Base-by-base conservation (phyloP, 2,329 filamentous ascomycete genomes). In the Paradendryphiella salina region DNA sequence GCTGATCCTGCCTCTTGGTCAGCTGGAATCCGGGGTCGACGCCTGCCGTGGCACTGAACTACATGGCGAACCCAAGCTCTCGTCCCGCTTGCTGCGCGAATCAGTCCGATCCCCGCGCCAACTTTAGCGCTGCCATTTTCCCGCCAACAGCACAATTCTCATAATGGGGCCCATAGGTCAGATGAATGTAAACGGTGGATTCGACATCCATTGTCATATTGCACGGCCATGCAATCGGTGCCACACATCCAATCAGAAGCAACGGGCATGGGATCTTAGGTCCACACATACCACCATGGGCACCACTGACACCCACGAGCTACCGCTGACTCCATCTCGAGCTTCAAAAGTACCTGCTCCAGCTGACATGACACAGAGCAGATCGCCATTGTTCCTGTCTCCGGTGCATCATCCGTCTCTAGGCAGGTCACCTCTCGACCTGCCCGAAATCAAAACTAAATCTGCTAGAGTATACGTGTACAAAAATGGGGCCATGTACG, bases 11-110 rank as follows among this genome's bases (percentile, higher is more conserved):
- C 20, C 11, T 51, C 53, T 52, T 56, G 38, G 46, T 55, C 56
- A 63, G 53, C 57, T 59, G 56, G 41, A 59, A 48, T 52, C 53
- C 54, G 54, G 53, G 57, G 53, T 54, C 34, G n/a, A 34, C 45
- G 17, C 52, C 52, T 32, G 37, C 38, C 23, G n/a, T 31, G 40
- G 38, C 32, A 45, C 50, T 50, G 36, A 51, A 38, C 37, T 54
- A 47, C 50, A 38, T 35, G 38, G 35, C 46, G 32, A 41, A 17
- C 21, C 38, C 50, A 40, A 37, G 40, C 47, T 50, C 43, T 54
- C 41, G 47, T 56, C 52, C 55, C 52, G 52, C 46, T 38, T 47
- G 35, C 36, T 54, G 52, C 43, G 35, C 50, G 29, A 49, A 36
- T 54, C 51, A 33, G 23, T 23, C 36, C 48, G 32, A 31, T 21